Evolutionary conservation across 2,329 filamentous ascomycete species (phyloP), one percentile per base, ranked within the genome.

Genomic region (Xylaria sp.): DNA sequence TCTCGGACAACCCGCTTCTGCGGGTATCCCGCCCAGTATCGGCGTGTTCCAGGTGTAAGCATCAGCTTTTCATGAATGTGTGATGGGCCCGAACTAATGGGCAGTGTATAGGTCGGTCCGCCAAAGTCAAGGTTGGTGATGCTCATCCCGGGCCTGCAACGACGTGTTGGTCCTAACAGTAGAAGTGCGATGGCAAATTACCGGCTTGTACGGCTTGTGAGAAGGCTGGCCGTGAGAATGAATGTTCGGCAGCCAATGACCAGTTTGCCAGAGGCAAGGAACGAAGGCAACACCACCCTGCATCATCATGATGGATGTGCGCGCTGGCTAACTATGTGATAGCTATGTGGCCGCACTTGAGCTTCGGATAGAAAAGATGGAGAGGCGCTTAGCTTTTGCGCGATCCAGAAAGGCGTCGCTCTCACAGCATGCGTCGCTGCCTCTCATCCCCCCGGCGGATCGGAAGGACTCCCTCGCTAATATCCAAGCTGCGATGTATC

Each of bases 221-320:
- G 77, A 94, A 93, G 78, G 92, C 92, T 14, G 93, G 94, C 31
- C 90, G 92, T 65, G 88, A 91, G 58, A 89, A 84, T 63, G 93
- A 96, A 74, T 99, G 95, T 76, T 97, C 93, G 6, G 93, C 93
- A 59, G 94, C 93, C 7, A 97, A 96, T 72, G 94, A 98, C 74
- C 93, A 97, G 75, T 98, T 97, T 77, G 94, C 94, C 0, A 86
- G 93, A 66, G 95, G 95, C 64, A 98, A 98, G 77, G 95, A 98
- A 75, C 85, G 94, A 72, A 98, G 94, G 88, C 88, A 69, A 61
- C 38, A 8, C 4, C n/a, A 25, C 15, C n/a, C 23, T 14, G 8
- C 14, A 6, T 56, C 25, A 19, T 21, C 28, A 43, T 28, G 28
- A 9, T 31, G 58, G 66, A 53, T 43, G 35, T 25, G 14, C 14